These are phyloP conservation scores for Pogostemon cablin DNA, from an alignment of 257 asterid genomes.

Conservation along the genomic window DNA sequence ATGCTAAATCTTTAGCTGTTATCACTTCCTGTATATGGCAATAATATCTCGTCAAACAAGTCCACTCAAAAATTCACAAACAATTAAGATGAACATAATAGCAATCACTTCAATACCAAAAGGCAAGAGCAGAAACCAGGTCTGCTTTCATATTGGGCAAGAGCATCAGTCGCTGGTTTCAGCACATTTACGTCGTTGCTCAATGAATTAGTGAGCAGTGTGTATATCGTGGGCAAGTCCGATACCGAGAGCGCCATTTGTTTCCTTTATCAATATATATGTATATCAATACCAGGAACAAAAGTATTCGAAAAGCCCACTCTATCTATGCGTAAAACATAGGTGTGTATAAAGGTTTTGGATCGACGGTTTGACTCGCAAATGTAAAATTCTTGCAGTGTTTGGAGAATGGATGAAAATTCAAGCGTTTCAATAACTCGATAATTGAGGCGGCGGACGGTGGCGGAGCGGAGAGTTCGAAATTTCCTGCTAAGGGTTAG, in stretches of 20 bases:
- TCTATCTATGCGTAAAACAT: slow-evolving; percentile 13
- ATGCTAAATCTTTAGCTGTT: slow-evolving; percentile 64
- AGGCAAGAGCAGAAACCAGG: slow-evolving; percentile 98
- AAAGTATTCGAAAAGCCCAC: slow-evolving; percentile 16
- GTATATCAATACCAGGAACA: slow-evolving; percentile 1
- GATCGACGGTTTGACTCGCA: slow-evolving; percentile 44
- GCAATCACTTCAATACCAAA: slow-evolving; percentile 56
- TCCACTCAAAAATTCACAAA: slow-evolving; percentile 24
- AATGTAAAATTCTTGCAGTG: slow-evolving; percentile 22
- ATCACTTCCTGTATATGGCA: slow-evolving; percentile 74
- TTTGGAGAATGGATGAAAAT: slow-evolving; percentile 5
- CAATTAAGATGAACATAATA: slow-evolving; percentile 5
- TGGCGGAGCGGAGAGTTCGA: slow-evolving; percentile 21
- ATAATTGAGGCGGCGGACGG: slow-evolving; percentile 25
- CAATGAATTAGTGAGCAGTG: slow-evolving; percentile 73
- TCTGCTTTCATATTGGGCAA: slow-evolving; percentile 77
- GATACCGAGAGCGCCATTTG: slow-evolving; percentile 79
- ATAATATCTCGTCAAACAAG: slow-evolving; percentile 29
- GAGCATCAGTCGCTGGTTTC: slow-evolving; percentile 88
- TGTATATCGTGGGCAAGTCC: slow-evolving; percentile 85
- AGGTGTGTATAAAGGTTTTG: slow-evolving; percentile 28
- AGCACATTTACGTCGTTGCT: slow-evolving; percentile 74
- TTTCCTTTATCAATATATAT: slow-evolving; percentile 1
- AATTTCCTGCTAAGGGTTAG: slow-evolving; percentile 41
- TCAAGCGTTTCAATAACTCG: slow-evolving; percentile 6